phyloP scores from a whole-genome alignment of 1,284 basidiomycete genomes.

The Austroboletus niveus region DNA sequence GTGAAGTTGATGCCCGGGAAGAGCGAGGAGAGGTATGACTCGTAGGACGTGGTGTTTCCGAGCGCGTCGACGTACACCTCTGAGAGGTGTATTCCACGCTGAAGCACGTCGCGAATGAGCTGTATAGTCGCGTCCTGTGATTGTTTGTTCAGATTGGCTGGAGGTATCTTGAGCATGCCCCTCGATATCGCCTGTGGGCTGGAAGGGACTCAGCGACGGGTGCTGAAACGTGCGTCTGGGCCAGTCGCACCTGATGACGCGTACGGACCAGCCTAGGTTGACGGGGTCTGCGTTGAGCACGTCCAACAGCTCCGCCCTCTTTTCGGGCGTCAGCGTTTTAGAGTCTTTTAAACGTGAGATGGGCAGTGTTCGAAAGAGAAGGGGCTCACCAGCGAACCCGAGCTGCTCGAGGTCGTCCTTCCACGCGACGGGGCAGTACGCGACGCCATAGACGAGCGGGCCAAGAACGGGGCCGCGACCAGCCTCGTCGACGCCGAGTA shows the following conservation, averaged over 20 bases:
- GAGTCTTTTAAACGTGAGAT: slow-evolving; percentile 60
- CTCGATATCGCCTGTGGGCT: slow-evolving; percentile 91
- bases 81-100: slow-evolving; percentile 78
- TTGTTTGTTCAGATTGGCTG: slow-evolving; percentile 90
- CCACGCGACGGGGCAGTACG: slow-evolving; percentile 86
- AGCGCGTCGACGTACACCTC: slow-evolving; percentile 98
- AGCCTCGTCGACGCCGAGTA: slow-evolving; percentile 96
- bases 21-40: slow-evolving; percentile 71
- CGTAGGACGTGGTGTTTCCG: slow-evolving; percentile 84
- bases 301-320: slow-evolving; percentile 60
- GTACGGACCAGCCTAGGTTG: slow-evolving; percentile 81
- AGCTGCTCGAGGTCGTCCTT: slow-evolving; percentile 72
- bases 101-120: slow-evolving; percentile 82
- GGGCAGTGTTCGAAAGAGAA: not conserved
- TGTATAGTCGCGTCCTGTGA: slow-evolving; percentile 89
- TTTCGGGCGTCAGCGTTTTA: slow-evolving; percentile 81
- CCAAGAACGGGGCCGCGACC: slow-evolving; percentile 93
- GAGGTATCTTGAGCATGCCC: slow-evolving; percentile 85
- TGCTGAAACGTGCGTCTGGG: not conserved
- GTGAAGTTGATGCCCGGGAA: slow-evolving; percentile 88
- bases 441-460: slow-evolving; percentile 93
- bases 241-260: slow-evolving; percentile 71
- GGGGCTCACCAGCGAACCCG: slow-evolving; percentile 79
- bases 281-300: slow-evolving; percentile 64
- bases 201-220: slow-evolving; percentile 13